Evolutionary conservation across 345 rosid species (phyloP).

Genomic region (Linum lewisii): DNA sequence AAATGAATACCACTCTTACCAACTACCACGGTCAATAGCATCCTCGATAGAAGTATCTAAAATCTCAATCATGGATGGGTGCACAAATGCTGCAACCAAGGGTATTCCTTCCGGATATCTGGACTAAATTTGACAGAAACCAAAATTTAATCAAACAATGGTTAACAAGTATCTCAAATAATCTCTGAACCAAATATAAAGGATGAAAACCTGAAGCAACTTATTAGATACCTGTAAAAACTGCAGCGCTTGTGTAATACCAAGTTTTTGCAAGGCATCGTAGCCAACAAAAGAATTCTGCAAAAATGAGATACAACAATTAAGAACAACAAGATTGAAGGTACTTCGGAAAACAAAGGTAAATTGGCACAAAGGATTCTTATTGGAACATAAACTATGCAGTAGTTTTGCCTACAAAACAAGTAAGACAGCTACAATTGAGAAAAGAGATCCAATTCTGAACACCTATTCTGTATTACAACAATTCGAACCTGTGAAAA

Average conservation of each 20-base stretch:
- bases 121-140: constrained; percentile 53
- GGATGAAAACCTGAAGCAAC: neutral
- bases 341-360: neutral
- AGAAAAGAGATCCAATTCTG: no score
- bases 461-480: neutral
- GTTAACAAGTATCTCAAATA: constrained; percentile 9
- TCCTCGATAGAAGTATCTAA: constrained; percentile 78
- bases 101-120: constrained; percentile 90
- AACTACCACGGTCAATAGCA: constrained; percentile 74
- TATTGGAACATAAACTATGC: no score
- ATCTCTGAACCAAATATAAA: constrained; percentile 10
- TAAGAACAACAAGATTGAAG: constrained; percentile 15
- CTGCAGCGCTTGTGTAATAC: constrained; percentile 81
- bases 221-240: constrained; percentile 69
- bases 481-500: constrained; percentile 69
- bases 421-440: neutral
- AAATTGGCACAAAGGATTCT: neutral
- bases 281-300: constrained; percentile 81
- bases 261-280: constrained; percentile 75
- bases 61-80: constrained; percentile 84
- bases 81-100: constrained; percentile 61
- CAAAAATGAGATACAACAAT: constrained; percentile 13
- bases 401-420: no score
- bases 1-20: constrained; percentile 39
- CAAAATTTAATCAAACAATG: constrained; percentile 24